Evolutionary conservation across 345 rosid genomes (phyloP).

Genomic region (Heritiera littoralis): DNA sequence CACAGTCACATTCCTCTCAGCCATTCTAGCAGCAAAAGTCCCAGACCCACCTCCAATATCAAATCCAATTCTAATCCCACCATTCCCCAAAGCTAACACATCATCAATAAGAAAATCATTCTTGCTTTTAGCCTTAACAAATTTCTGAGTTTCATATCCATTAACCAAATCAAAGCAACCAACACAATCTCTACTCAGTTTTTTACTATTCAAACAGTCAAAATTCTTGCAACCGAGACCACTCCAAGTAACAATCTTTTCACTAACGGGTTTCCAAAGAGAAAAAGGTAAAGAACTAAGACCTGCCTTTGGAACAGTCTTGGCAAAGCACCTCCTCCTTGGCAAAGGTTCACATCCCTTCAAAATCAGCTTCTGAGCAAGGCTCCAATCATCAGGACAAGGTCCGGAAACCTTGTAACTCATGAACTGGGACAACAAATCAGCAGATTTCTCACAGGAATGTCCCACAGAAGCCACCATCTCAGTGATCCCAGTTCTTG

Average conservation of each 20-base stretch:
- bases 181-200: conserved; percentile 65
- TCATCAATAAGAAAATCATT: conserved; percentile 81
- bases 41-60: conserved; percentile 91
- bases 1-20: conserved; percentile 84
- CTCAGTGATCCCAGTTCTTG: conserved; percentile 77
- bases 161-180: conserved; percentile 70
- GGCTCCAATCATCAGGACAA: conserved; percentile 85
- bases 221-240: conserved; percentile 84
- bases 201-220: conserved; percentile 77
- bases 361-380: conserved; percentile 66
- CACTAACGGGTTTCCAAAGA: conserved; percentile 73
- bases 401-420: conserved; percentile 61
- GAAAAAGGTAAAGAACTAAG: conserved; percentile 58
- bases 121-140: conserved; percentile 68
- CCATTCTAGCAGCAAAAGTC: conserved; percentile 88
- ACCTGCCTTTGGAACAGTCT: conserved; percentile 62
- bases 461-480: conserved; percentile 97
- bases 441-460: conserved; percentile 75
- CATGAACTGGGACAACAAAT: conserved; percentile 82
- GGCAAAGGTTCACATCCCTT: conserved; percentile 91
- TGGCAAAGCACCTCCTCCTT: conserved; percentile 77
- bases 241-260: conserved; percentile 85
- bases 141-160: conserved; percentile 60
- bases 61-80: conserved; percentile 77
- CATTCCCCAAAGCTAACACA: conserved; percentile 66